Evolutionary conservation across 805 yeast genomes (phyloP).

Genomic region (Ogataea methylovora): DNA sequence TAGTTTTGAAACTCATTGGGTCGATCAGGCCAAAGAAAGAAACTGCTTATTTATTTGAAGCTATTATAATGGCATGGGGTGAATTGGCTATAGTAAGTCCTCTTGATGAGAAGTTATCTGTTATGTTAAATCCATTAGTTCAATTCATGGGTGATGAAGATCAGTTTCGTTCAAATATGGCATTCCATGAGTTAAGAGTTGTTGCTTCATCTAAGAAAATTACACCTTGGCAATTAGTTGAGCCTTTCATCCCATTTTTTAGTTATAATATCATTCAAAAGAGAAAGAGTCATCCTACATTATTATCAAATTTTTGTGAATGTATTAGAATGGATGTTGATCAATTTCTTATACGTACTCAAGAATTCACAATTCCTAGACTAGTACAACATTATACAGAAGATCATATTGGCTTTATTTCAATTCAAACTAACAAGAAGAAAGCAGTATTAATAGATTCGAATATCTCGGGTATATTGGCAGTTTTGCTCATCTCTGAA

Average conservation of each 20-base stretch:
- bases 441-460: slow-evolving; percentile 41
- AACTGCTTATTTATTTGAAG: slow-evolving; percentile 42
- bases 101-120: slow-evolving; percentile 59
- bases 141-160: slow-evolving; percentile 59
- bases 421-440: slow-evolving; percentile 38
- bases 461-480: slow-evolving; percentile 46
- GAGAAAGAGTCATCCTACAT: slow-evolving; percentile 38
- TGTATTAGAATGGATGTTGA: slow-evolving; percentile 55
- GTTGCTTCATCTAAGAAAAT: slow-evolving; percentile 48
- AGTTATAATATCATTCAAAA: slow-evolving; percentile 56
- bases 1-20: slow-evolving; percentile 35
- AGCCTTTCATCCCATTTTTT: slow-evolving; percentile 72
- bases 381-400: slow-evolving; percentile 58
- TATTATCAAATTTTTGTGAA: slow-evolving; percentile 55
- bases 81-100: slow-evolving; percentile 53
- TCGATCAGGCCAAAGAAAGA: slow-evolving; percentile 29
- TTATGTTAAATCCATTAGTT: slow-evolving; percentile 55
- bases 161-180: slow-evolving; percentile 60
- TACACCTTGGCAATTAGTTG: slow-evolving; percentile 73
- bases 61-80: slow-evolving; percentile 54
- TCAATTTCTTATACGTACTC: slow-evolving; percentile 62
- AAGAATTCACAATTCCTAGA: slow-evolving; percentile 69
- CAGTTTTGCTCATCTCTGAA: slow-evolving; percentile 47
- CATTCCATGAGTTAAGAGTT: slow-evolving; percentile 53
- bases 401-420: slow-evolving; percentile 57